Evolutionary conservation across 768 basidiomycete genomes (phyloP).

Genomic region (Cubamyces lactineus): DNA sequence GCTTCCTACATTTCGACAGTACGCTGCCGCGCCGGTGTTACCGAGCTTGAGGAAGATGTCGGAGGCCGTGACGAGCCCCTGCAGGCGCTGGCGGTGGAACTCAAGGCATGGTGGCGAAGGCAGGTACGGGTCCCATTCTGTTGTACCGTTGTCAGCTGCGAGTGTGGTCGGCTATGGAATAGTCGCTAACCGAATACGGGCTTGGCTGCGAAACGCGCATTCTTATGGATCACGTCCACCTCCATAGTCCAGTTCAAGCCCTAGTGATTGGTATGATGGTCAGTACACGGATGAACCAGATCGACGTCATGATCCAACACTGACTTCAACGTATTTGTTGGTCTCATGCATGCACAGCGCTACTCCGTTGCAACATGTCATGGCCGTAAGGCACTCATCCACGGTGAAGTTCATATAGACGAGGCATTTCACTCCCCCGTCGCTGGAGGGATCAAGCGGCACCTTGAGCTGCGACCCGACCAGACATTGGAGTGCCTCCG

Average conservation of each 20-base stretch:
- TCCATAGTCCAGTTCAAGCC: conserved; percentile 39
- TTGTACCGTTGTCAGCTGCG: neutral
- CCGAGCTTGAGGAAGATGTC: conserved; percentile 37
- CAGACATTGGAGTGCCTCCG: conserved; percentile 12
- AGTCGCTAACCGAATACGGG: conserved; percentile 15
- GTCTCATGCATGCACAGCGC: conserved; percentile 8
- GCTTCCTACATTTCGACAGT: conserved; percentile 31
- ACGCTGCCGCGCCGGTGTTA: conserved; percentile 39
- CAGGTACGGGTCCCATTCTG: conserved; percentile 34
- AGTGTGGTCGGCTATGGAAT: neutral
- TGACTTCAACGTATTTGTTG: conserved; percentile 16
- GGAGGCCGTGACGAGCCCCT: conserved; percentile 28
- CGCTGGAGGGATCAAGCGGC: conserved; percentile 7
- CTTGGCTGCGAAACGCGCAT: conserved; percentile 23
- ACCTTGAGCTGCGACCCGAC: conserved; percentile 15
- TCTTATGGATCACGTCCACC: conserved; percentile 31
- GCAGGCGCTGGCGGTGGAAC: conserved; percentile 33
- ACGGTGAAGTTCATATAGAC: conserved; percentile 19
- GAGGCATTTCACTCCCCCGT: conserved; percentile 15
- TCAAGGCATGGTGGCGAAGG: conserved; percentile 31
- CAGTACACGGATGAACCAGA: neutral
- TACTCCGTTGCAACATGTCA: conserved; percentile 24
- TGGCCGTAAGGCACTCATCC: conserved; percentile 14
- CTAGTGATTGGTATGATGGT: conserved; percentile 18
- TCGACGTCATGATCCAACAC: neutral